These are phyloP conservation scores for Cystobasidium onofrii DNA, from an alignment of 768 basidiomycete species.

Conservation along the genomic window DNA sequence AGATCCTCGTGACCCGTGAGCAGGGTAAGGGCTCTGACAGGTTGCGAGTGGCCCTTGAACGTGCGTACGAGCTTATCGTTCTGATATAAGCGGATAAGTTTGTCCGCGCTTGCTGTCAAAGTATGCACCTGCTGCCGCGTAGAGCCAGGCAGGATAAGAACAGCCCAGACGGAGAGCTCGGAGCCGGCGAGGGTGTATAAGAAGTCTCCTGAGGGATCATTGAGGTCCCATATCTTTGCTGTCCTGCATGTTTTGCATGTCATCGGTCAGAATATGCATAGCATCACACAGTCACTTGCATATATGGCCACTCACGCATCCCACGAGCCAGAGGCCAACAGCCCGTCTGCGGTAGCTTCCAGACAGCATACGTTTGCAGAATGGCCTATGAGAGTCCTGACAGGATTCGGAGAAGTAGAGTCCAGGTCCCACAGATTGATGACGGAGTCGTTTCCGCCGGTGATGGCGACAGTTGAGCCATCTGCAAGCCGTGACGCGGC, in stretches of 20 bases:
- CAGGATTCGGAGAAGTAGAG: constrained; percentile 52
- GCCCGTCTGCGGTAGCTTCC: constrained; percentile 54
- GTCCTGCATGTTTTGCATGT: constrained; percentile 55
- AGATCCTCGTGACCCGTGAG: constrained; percentile 55
- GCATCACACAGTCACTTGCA: background rate
- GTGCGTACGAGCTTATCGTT: constrained; percentile 61
- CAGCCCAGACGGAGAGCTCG: constrained; percentile 88
- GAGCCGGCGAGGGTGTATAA: constrained; percentile 73
- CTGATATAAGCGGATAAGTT: constrained; percentile 80
- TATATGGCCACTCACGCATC: constrained; percentile 58
- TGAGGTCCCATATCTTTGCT: constrained; percentile 59
- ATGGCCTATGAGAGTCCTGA: constrained; percentile 78
- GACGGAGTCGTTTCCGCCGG: constrained; percentile 80
- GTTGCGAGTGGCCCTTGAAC: constrained; percentile 83
- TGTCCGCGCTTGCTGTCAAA: constrained; percentile 77
- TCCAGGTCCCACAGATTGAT: constrained; percentile 61
- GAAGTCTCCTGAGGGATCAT: constrained; percentile 56
- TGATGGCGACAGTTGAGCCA: constrained; percentile 65
- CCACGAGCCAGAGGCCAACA: constrained; percentile 91
- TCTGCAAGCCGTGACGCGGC: constrained; percentile 37
- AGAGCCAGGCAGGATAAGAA: constrained; percentile 60
- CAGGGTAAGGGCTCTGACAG: constrained; percentile 69
- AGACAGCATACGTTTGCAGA: constrained; percentile 81
- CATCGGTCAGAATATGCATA: too few relatives aligned
- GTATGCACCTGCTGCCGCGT: constrained; percentile 39